These are phyloP conservation scores for Ottelia alismoides DNA, from an alignment of 106 monocot genomes.

Conservation along the genomic window DNA sequence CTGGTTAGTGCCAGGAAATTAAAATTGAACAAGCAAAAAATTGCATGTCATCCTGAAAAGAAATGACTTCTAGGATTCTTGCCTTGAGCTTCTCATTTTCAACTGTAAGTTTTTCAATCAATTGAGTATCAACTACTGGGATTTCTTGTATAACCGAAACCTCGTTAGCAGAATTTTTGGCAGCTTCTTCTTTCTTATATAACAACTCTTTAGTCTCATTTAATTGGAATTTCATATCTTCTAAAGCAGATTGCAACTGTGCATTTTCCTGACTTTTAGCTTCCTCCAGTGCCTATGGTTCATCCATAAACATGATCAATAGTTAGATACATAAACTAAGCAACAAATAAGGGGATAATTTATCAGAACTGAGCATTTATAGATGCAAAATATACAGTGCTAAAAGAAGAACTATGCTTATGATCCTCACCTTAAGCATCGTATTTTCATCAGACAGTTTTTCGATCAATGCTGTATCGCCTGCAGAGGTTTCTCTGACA, in stretches of 20 bases:
- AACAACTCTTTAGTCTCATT: conserved; percentile 17
- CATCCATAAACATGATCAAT: too few species aligned
- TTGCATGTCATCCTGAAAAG: neutral
- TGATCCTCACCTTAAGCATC: too few species aligned
- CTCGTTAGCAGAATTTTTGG: conserved; percentile 13
- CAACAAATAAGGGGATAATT: too few species aligned
- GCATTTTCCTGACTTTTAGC: conserved; percentile 65
- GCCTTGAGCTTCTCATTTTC: conserved; percentile 91
- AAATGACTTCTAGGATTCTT: neutral
- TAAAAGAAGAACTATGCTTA: too few species aligned
- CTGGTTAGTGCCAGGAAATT: neutral
- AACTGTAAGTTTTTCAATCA: conserved; percentile 48
- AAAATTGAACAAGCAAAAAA: neutral
- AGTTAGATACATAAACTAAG: too few species aligned
- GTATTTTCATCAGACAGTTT: too few species aligned
- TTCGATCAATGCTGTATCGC: too few species aligned
- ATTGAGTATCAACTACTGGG: conserved; percentile 48
- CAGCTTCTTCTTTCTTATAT: conserved; percentile 16
- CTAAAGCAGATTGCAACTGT: conserved; percentile 38
- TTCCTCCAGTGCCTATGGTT: too few species aligned
- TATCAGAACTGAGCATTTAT: too few species aligned
- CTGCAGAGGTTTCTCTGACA: too few species aligned
- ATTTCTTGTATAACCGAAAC: conserved; percentile 28
- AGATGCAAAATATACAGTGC: too few species aligned
- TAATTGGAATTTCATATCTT: conserved; percentile 19